Evolutionary conservation across 2,329 filamentous ascomycete species (phyloP), one percentile per base, ranked within the genome.

Genomic region (Bertia moriformis): DNA sequence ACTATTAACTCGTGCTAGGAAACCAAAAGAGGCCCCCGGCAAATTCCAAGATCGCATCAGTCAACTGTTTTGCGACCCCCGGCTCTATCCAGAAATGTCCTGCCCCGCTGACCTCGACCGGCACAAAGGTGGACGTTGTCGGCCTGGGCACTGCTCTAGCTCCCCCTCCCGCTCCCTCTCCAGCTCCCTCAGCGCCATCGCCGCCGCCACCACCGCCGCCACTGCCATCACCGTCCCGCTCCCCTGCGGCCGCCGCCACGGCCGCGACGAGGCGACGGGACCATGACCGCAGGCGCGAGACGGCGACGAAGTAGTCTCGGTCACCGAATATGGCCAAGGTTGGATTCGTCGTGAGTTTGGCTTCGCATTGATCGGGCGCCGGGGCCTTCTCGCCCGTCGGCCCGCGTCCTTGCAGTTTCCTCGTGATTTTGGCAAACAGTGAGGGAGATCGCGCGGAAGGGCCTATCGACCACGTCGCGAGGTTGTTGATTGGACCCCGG

Each of bases 321-420:
- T 79, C 73, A 1, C 88, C 89, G 50, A 78, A 93, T 0, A 93
- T 57, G 0, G 74, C 77, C 22, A 94, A 54, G 0, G 80, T 80
- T 1, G 67, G 65, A 48, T 78, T 67, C 2, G 58, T 54, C 1
- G 72, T 57, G 38, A 83, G 60, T 49, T 81, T 76, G 39, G 60
- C 57, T 41, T 78, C 71, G n/a, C n/a, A n/a, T n/a, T n/a, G n/a
- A n/a, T n/a, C n/a, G n/a, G n/a, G n/a, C 1, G 65, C 62, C 46
- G 52, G 14, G 44, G 50, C 37, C 53, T 50, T 43, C 43, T 51
- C 46, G 20, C 7, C 38, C 14, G 35, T 18, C 13, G 20, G 4
- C 4, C 13, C 19, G n/a, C n/a, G n/a, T n/a, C 13, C 5, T 35
- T 14, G 1, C 36, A 43, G 37, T 12, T 18, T 15, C 24, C 19